Percentiles rank a stretch among this genome's conserved stretches.
Conservation (phyloP, 2,329 filamentous ascomycete species). For the Colletotrichum tanaceti region DNA sequence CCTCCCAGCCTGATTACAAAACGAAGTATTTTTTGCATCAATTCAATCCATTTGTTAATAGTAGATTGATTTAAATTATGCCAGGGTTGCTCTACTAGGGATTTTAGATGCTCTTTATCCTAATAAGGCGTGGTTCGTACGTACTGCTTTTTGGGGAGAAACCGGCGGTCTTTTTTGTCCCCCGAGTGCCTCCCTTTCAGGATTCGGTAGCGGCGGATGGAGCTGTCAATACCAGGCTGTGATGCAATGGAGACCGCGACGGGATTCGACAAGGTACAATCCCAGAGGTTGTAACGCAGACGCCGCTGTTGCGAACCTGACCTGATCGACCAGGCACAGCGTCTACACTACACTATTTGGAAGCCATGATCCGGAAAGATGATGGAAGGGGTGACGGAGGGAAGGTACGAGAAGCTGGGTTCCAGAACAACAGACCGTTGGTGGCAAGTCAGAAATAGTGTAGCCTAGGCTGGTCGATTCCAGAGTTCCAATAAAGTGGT, state of each 20-base stretch:
- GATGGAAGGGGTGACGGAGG: slow-evolving; percentile 22
- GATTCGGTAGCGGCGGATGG: slow-evolving; percentile 6
- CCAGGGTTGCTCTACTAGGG: too few species aligned
- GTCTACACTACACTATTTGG: slow-evolving; percentile 7
- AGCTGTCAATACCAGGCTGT: background rate
- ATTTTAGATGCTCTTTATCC: too few species aligned
- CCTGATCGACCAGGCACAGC: slow-evolving; percentile 28
- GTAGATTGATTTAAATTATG: too few species aligned
- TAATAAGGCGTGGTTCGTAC: too few species aligned
- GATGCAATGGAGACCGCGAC: slow-evolving; percentile 16
- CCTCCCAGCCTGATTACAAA: too few species aligned
- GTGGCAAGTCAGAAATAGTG: slow-evolving; percentile 23
- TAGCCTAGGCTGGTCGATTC: slow-evolving; percentile 3
- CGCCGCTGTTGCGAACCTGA: slow-evolving; percentile 27
- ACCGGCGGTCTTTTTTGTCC: too few species aligned
- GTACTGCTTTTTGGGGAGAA: too few species aligned
- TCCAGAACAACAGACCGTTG: slow-evolving; percentile 2
- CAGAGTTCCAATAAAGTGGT: slow-evolving; percentile 23
- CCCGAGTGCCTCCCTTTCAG: slow-evolving; percentile 7
- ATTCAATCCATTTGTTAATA: too few species aligned
- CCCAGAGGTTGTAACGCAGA: background rate
- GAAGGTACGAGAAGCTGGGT: slow-evolving; percentile 1
- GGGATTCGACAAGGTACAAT: background rate
- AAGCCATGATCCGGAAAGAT: slow-evolving; percentile 22
- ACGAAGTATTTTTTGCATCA: too few species aligned